These are phyloP conservation scores for Letharia lupina DNA, from an alignment of 495 filamentous ascomycete genomes.

Conservation along the genomic window DNA sequence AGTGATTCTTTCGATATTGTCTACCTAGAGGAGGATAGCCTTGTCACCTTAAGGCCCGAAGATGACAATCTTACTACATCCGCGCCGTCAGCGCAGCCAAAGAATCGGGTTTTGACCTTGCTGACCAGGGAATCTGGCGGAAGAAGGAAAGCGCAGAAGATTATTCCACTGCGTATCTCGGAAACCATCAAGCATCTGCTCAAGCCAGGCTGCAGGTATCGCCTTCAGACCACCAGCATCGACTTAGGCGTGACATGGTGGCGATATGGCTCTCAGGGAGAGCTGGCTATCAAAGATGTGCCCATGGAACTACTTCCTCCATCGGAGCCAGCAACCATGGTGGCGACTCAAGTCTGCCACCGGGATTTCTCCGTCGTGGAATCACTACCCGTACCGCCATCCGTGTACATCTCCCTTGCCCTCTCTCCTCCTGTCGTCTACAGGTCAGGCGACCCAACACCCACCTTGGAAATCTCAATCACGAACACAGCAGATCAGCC, in stretches of 20 bases:
- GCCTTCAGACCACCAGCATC: slow-evolving; percentile 6
- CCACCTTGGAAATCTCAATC: not conserved
- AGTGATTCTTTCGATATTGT: not conserved
- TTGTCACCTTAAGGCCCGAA: not conserved
- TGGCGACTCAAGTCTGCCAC: not conserved
- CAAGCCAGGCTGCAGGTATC: not conserved
- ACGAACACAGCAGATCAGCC: not conserved
- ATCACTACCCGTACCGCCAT: not conserved
- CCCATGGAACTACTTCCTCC: not conserved
- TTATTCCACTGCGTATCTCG: not conserved
- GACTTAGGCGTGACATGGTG: slow-evolving; percentile 8
- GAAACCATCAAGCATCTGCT: not conserved
- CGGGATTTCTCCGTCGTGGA: slow-evolving; percentile 8
- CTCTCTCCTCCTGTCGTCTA: not conserved
- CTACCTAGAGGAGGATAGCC: not conserved
- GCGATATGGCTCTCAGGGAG: slow-evolving; percentile 1
- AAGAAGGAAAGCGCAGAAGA: not conserved
- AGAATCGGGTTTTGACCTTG: no score
- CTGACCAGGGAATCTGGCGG: not conserved
- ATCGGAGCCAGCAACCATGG: slow-evolving; percentile 2
- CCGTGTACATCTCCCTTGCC: slow-evolving; percentile 1
- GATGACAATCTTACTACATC: not conserved
- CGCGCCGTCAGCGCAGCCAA: no score
- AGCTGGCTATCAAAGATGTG: not conserved
- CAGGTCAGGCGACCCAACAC: not conserved